Conservation (phyloP, 257 asterid species). For the Solanum virginianum region DNA sequence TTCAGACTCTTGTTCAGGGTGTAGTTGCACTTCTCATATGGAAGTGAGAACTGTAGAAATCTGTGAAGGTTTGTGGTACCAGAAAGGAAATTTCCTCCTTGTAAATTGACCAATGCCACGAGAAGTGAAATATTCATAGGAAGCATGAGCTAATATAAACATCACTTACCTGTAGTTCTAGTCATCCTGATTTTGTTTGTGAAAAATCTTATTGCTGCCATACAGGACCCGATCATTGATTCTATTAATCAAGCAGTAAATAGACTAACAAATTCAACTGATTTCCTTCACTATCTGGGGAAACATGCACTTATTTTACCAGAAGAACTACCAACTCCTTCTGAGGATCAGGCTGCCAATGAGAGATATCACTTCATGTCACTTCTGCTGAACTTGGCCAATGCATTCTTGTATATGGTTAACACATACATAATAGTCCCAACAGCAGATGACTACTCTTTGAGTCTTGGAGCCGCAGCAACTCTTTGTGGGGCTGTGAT, state of each 20-base stretch:
- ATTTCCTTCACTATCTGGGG: constrained; percentile 73
- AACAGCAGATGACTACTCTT: constrained; percentile 94
- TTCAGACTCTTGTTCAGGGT: neutral
- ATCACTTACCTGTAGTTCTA: neutral
- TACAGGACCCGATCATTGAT: constrained; percentile 92
- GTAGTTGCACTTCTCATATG: neutral
- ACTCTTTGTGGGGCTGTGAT: constrained; percentile 92
- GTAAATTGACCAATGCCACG: neutral
- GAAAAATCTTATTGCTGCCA: neutral
- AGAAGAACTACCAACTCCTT: constrained; percentile 60
- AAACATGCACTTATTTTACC: constrained; percentile 98
- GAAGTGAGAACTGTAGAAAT: neutral
- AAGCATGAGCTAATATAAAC: neutral
- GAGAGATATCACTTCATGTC: constrained; percentile 81
- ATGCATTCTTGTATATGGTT: constrained; percentile 93
- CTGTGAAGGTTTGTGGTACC: neutral
- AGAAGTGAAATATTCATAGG: neutral
- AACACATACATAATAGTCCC: constrained; percentile 95
- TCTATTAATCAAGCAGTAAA: constrained; percentile 65
- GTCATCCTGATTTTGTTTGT: neutral
- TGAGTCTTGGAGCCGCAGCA: constrained; percentile 91
- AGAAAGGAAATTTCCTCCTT: neutral
- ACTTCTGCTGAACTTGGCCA: constrained; percentile 76
- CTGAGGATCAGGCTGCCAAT: constrained; percentile 52
- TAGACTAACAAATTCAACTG: constrained; percentile 74